A percentile compares a stretch with the other conserved stretches of the same genome.
These are phyloP conservation scores for Phalaenopsis hybrid DNA, from an alignment of 116 monocot species.

Conservation along the genomic window DNA sequence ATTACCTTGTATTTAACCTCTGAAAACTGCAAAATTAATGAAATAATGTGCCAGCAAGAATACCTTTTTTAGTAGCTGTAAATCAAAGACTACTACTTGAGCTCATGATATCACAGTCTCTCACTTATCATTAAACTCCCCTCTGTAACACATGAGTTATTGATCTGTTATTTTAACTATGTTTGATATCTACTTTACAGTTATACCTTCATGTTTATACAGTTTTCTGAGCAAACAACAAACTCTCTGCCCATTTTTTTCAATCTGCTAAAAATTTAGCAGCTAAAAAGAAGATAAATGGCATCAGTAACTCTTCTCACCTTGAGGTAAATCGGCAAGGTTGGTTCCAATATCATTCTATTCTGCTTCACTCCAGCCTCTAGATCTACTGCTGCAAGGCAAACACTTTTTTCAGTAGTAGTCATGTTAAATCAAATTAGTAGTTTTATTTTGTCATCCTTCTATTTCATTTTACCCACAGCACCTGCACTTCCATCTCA, in stretches of 20 bases:
- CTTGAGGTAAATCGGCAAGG: slow-evolving; percentile 64
- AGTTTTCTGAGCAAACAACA: neutral
- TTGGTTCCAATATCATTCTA: slow-evolving; percentile 51
- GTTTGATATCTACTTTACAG: slow-evolving; percentile 1
- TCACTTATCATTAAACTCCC: slow-evolving; percentile 8
- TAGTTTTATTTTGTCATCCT: no score
- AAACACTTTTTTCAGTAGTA: neutral
- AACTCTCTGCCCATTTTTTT: neutral
- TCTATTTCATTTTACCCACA: no score
- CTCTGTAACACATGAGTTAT: neutral
- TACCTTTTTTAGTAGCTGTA: slow-evolving; percentile 12
- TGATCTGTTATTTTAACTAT: neutral
- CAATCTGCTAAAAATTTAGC: neutral
- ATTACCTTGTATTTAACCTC: slow-evolving; percentile 61
- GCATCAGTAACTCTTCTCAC: slow-evolving; percentile 21
- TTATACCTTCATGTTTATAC: no score
- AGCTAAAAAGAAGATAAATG: neutral
- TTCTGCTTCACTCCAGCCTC: slow-evolving; percentile 27
- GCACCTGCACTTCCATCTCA: neutral
- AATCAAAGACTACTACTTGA: slow-evolving; percentile 13
- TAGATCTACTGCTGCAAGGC: slow-evolving; percentile 18
- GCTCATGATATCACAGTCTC: slow-evolving; percentile 10
- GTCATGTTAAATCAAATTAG: neutral
- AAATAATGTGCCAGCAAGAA: neutral
- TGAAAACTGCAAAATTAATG: slow-evolving; percentile 52